Base-by-base conservation (phyloP, 805 yeast species). In the Candida mattraensis region DNA sequence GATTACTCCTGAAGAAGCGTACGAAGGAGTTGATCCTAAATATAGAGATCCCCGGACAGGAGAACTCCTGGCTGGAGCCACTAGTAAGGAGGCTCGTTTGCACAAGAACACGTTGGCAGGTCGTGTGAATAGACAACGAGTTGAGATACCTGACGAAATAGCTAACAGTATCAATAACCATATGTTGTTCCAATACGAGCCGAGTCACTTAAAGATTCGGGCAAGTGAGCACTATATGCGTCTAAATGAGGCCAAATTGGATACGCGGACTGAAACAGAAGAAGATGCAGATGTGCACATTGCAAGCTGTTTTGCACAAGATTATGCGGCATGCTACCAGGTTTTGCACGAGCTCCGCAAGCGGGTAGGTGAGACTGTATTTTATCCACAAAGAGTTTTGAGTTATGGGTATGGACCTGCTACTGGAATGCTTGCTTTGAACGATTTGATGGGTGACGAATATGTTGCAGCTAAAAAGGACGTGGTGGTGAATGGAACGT, bases 341-440 rank as follows among this genome's bases (percentile, higher is more conserved):
- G 85, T 80, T 0, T 61, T 93, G 24, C 54, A 57, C 18, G 98
- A 91, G 48, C 61, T 88, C 22, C 68, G 75, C 46, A 67, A 69
- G 28, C 66, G 89, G 25, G 57, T 70, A 14, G 83, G 80, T 0
- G 61, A 54, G 5, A 64, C 63, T 0, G 52, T 54, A 30, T 85
- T 87, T 64, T 58, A 58, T 15, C 97, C 97, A 0, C 53, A 70
- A 18, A 66, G 75, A 5, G 75, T 93, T 0, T 66, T 93, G 32
- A 94, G 87, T 52, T 75, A 87, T 10, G 91, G 96, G 0, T 80
- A 72, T 54, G 98, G 99, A 0, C 98, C 99, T 1, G 91, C 87
- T 2, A 82, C 94, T 0, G 97, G 97, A 2, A 78, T 93, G 67
- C 63, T 89, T 11, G 98, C 95, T 0, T 65, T 88, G 34, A 87